phyloP scores from a whole-genome alignment of 2,329 filamentous ascomycete species.

The Paracoccidioides lutzii region DNA sequence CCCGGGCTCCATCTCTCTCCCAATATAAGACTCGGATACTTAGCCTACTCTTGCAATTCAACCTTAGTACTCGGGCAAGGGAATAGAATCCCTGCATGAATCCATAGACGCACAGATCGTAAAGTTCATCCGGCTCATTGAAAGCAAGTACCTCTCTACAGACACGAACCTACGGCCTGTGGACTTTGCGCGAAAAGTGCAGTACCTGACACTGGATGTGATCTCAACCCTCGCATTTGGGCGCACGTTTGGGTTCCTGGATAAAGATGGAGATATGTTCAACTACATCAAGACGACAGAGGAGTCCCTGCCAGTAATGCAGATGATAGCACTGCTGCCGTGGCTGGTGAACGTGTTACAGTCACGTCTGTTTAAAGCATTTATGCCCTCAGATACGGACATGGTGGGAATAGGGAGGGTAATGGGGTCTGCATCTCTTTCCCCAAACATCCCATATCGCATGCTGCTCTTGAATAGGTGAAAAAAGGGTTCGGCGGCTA shows the following conservation, averaged over 20 bases:
- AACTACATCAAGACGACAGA: slow-evolving; percentile 23
- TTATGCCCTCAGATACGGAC: slow-evolving; percentile 13
- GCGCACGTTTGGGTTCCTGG: slow-evolving; percentile 34
- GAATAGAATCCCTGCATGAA: slow-evolving; percentile 39
- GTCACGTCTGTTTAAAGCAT: slow-evolving; percentile 9
- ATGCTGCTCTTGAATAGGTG: background rate
- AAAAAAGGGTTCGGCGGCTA: background rate
- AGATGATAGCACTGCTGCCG: slow-evolving; percentile 9
- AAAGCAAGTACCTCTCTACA: slow-evolving; percentile 32
- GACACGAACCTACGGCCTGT: slow-evolving; percentile 20
- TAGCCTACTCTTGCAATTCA: background rate
- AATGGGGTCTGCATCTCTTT: slow-evolving; percentile 12
- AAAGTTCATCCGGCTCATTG: slow-evolving; percentile 37
- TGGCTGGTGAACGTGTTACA: slow-evolving; percentile 11
- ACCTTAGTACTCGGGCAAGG: slow-evolving; percentile 39
- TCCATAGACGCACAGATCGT: slow-evolving; percentile 38
- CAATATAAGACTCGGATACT: background rate
- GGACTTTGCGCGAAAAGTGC: slow-evolving; percentile 37
- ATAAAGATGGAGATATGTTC: slow-evolving; percentile 32
- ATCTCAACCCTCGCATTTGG: slow-evolving; percentile 44
- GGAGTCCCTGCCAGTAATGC: slow-evolving; percentile 13
- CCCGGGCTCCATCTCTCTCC: background rate
- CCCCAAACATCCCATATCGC: no score
- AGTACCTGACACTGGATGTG: slow-evolving; percentile 45
- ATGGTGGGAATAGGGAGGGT: slow-evolving; percentile 15